Conservation (phyloP, 768 basidiomycete genomes). For the Rhizopogon roseolus region DNA sequence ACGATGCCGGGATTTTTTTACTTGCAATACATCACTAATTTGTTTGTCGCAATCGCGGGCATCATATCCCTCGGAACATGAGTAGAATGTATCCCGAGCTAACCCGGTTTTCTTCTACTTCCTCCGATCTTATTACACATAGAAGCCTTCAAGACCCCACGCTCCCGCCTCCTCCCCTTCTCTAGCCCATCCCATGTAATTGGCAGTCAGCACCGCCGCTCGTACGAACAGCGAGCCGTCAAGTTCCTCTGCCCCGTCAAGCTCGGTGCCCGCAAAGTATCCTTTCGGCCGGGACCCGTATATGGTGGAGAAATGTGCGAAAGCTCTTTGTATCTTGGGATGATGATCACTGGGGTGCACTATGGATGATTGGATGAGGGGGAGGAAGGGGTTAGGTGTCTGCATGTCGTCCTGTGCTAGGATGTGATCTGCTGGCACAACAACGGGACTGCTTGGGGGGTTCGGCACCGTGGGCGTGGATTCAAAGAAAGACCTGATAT, state of each 20-base stretch:
- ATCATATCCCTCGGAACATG: not conserved
- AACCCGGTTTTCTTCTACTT: not conserved
- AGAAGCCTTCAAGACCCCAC: slow-evolving; percentile 27
- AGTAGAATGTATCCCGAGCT: not conserved
- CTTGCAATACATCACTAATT: not conserved
- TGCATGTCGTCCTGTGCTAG: slow-evolving; percentile 5
- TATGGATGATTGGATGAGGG: slow-evolving; percentile 34
- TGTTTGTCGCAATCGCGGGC: not conserved
- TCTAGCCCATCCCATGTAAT: slow-evolving; percentile 12
- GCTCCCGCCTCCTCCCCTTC: slow-evolving; percentile 19
- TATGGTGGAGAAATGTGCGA: slow-evolving; percentile 27
- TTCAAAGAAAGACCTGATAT: slow-evolving; percentile 27
- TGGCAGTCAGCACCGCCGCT: slow-evolving; percentile 24
- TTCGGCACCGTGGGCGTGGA: not conserved
- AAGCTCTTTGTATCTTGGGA: slow-evolving; percentile 27
- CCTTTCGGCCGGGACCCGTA: slow-evolving; percentile 24
- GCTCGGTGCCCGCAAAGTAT: slow-evolving; percentile 23
- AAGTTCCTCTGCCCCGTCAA: slow-evolving; percentile 26
- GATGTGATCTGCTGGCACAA: not conserved
- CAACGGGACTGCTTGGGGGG: not conserved
- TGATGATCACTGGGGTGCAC: slow-evolving; percentile 31
- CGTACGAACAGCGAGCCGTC: slow-evolving; percentile 35
- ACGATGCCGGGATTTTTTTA: not conserved
- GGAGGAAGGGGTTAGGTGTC: slow-evolving; percentile 35
- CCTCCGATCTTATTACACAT: not conserved